phyloP scores from a whole-genome alignment of 208 protist genomes.

The Trypanosoma cruzi region DNA sequence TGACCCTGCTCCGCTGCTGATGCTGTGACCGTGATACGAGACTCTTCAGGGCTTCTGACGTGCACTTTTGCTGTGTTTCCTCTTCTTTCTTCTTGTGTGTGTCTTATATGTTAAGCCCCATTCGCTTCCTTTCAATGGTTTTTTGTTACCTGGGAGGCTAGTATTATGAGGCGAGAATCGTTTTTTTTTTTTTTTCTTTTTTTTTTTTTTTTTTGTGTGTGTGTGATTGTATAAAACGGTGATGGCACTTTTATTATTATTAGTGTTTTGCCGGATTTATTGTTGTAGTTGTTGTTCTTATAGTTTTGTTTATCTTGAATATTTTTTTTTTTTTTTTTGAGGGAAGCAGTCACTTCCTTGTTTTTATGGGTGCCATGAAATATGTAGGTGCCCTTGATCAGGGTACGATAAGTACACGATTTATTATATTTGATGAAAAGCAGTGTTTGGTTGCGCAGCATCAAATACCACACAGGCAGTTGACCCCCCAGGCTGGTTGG shows the following conservation, averaged over 20 bases:
- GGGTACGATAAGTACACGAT: constrained; percentile 95
- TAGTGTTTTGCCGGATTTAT: constrained; percentile 14
- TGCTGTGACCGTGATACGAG: constrained; percentile 18
- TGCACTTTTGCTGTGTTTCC: background rate
- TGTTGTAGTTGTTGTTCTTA: constrained; percentile 11
- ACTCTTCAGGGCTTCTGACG: constrained; percentile 33
- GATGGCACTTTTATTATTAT: constrained; percentile 17
- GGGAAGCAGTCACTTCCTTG: too few relatives aligned
- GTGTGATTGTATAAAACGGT: too few relatives aligned
- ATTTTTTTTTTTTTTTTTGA: constrained; percentile 16
- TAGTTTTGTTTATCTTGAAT: constrained; percentile 7
- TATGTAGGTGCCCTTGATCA: constrained; percentile 94
- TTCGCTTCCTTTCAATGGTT: constrained; percentile 39
- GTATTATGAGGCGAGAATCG: constrained; percentile 40
- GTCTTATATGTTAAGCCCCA: constrained; percentile 22
- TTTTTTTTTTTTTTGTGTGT: too few relatives aligned
- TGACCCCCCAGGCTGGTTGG: constrained; percentile 93
- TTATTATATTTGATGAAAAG: constrained; percentile 93
- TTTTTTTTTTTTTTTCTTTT: too few relatives aligned
- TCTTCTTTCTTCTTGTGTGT: background rate
- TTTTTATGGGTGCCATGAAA: constrained; percentile 37
- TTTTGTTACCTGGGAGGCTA: constrained; percentile 33
- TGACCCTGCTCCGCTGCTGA: constrained; percentile 19
- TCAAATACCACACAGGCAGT: constrained; percentile 84
- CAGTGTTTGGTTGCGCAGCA: constrained; percentile 57